Percentiles rank a stretch among this genome's conserved stretches.
phyloP scores from a whole-genome alignment of 169 alveolate genomes.

The Cryptosporidium viatorum region DNA sequence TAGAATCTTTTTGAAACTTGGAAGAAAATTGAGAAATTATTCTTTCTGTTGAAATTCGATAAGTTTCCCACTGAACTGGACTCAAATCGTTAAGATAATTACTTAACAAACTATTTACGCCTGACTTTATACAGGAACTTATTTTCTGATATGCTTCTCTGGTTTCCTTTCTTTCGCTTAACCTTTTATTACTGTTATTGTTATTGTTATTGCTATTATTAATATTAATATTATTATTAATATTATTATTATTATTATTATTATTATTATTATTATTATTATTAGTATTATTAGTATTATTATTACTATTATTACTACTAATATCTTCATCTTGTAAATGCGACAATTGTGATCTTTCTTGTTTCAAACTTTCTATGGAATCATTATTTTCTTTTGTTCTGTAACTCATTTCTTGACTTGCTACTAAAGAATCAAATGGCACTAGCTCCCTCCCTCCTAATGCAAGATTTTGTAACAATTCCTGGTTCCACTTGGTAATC shows the following conservation, averaged over 20 bases:
- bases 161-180: not conserved
- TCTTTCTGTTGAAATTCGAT: slow-evolving; percentile 7
- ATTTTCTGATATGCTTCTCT: slow-evolving; percentile 2
- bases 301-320: no score
- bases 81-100: slow-evolving; percentile 1
- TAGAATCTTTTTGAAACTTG: slow-evolving; percentile 1
- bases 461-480: not conserved
- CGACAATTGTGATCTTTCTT: no score
- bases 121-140: slow-evolving; percentile 22
- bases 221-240: no score
- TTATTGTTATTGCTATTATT: no score
- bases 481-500: slow-evolving; percentile 1
- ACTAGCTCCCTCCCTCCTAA: not conserved
- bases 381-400: not conserved
- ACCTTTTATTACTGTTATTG: not conserved
- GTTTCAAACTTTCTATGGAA: not conserved
- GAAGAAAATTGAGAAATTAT: not conserved
- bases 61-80: slow-evolving; percentile 68
- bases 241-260: no score
- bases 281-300: no score
- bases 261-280: no score
- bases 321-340: no score
- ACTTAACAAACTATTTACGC: not conserved
- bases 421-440: not conserved
- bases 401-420: not conserved